Evolutionary conservation across 371 early-diverging fungal genomes (phyloP).

Genomic region (Batkoa obscura): DNA sequence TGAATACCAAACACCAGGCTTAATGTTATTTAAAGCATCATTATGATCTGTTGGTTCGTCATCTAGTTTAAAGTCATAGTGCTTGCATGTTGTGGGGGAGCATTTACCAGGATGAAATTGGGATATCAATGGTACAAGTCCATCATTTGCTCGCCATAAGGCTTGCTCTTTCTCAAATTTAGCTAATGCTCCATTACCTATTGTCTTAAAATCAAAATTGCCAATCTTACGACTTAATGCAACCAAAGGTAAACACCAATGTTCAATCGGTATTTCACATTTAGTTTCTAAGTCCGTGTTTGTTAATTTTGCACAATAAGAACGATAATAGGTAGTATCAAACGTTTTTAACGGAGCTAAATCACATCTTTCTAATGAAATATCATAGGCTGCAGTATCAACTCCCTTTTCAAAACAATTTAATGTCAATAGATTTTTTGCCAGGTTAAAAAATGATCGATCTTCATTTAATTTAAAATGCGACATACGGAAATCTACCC

Average conservation of each 20-base stretch:
- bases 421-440: neutral
- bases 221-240: neutral
- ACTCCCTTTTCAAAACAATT: neutral
- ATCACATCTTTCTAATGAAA: neutral
- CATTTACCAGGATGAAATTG: neutral
- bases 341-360: neutral
- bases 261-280: neutral
- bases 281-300: neutral
- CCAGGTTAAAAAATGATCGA: neutral
- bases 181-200: neutral
- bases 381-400: neutral
- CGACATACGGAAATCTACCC: neutral
- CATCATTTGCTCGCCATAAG: neutral
- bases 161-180: neutral
- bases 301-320: neutral
- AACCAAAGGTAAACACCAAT: neutral
- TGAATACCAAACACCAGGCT: conserved; percentile 1
- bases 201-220: neutral
- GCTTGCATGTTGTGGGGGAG: neutral
- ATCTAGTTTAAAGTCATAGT: neutral
- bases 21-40: neutral
- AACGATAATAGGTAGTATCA: neutral
- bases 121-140: neutral
- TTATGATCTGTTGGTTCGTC: too few relatives aligned
- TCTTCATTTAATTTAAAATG: neutral